Conservation (phyloP, 345 rosid genomes). For the Fremontodendron californicum region DNA sequence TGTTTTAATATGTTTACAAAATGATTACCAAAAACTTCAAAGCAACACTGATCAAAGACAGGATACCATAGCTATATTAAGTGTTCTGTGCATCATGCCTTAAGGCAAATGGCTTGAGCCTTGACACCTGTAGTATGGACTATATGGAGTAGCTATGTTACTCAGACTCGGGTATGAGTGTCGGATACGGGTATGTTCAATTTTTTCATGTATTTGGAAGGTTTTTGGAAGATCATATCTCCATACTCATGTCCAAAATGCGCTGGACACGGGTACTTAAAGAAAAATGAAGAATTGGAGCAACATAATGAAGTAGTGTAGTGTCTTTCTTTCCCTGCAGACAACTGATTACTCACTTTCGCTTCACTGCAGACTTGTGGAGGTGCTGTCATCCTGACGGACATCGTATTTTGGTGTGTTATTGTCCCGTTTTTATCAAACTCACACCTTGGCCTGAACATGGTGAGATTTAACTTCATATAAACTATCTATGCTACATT, state of each 20-base stretch:
- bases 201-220: too few relatives aligned
- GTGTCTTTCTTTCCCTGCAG: not conserved
- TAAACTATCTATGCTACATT: not conserved
- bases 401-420: conserved; percentile 67
- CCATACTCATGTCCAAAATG: too few relatives aligned
- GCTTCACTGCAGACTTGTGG: conserved; percentile 52
- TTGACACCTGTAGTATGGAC: not conserved
- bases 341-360: not conserved
- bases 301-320: too few relatives aligned
- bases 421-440: conserved; percentile 67
- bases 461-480: conserved; percentile 35
- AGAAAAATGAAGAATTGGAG: too few relatives aligned
- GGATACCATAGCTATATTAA: not conserved
- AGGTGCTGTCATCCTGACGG: conserved; percentile 80
- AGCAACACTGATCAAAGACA: not conserved
- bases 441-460: conserved; percentile 50
- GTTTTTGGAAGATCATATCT: too few relatives aligned
- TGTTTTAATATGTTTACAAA: not conserved
- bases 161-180: too few relatives aligned
- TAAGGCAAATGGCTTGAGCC: not conserved
- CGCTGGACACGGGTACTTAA: too few relatives aligned
- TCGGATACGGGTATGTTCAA: too few relatives aligned
- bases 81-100: not conserved
- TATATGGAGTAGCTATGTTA: too few relatives aligned
- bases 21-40: not conserved